Conservation (phyloP, 208 protist species). For the Porcisia hertigi region DNA sequence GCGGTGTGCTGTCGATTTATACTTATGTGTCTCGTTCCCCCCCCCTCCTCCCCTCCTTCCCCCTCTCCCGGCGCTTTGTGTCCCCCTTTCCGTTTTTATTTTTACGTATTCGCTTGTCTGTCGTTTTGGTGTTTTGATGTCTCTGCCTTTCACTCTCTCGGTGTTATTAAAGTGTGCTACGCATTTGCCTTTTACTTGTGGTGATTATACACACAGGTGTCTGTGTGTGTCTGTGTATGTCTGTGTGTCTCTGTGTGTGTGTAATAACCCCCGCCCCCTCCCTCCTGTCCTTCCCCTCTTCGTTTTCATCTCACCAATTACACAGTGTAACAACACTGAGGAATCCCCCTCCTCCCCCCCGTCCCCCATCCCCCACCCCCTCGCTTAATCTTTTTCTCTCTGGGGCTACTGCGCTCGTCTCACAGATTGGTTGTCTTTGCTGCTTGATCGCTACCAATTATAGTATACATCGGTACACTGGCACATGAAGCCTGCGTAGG, state of each 20-base stretch:
- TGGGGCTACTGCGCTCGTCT: background rate
- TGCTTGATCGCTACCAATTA: background rate
- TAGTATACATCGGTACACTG: background rate
- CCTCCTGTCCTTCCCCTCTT: background rate
- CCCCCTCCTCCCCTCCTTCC: background rate
- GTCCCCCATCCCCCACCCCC: background rate
- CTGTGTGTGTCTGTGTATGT: background rate
- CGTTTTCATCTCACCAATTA: background rate
- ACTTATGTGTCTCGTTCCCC: background rate
- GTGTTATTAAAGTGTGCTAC: too few relatives aligned
- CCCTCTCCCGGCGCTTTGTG: too few relatives aligned
- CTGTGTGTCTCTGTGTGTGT: background rate
- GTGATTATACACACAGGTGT: background rate
- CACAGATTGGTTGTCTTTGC: background rate
- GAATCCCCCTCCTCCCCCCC: background rate
- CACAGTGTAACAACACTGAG: background rate
- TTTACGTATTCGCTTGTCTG: background rate
- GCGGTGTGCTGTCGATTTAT: too few relatives aligned
- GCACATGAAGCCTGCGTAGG: background rate
- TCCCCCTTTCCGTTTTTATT: too few relatives aligned
- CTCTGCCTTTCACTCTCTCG: too few relatives aligned
- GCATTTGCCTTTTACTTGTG: background rate
- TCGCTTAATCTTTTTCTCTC: background rate
- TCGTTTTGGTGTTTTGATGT: background rate
- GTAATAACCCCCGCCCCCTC: too few relatives aligned